Percentiles rank a stretch among this genome's conserved stretches.
Evolutionary conservation across 352 stramenopile genomes (phyloP).

Genomic region (Globisporangium abappressorium): DNA sequence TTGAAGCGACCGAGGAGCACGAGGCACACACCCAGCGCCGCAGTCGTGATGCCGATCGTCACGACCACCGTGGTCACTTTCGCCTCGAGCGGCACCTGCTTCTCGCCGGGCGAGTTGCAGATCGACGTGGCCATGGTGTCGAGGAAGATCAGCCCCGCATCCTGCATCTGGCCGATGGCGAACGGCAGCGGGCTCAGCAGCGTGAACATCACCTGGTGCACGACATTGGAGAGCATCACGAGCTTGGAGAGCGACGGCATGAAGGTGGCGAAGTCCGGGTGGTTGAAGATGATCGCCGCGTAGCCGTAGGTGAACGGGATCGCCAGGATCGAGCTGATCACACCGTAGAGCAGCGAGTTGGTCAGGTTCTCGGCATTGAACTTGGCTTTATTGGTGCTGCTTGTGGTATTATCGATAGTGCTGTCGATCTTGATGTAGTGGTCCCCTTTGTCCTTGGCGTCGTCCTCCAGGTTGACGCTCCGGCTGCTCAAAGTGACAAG

Average conservation of each 20-base stretch:
- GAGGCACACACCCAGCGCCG: conserved; percentile 90
- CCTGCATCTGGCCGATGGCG: conserved; percentile 97
- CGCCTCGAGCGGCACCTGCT: conserved; percentile 54
- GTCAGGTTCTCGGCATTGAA: conserved; percentile 38
- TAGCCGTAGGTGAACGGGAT: conserved; percentile 95
- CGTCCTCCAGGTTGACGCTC: too few relatives aligned
- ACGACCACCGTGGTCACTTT: conserved; percentile 94
- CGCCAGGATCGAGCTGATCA: conserved; percentile 94
- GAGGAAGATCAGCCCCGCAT: conserved; percentile 98
- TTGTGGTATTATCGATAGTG: too few relatives aligned
- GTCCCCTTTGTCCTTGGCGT: too few relatives aligned
- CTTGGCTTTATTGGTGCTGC: too few relatives aligned
- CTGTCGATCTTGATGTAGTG: too few relatives aligned
- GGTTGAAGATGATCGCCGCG: conserved; percentile 94
- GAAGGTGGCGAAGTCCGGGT: conserved; percentile 86
- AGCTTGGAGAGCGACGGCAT: conserved; percentile 94
- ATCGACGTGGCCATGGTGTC: conserved; percentile 92
- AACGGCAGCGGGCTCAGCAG: conserved; percentile 93
- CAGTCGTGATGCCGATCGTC: conserved; percentile 90
- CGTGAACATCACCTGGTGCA: conserved; percentile 93
- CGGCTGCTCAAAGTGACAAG: too few relatives aligned
- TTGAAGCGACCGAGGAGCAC: conserved; percentile 93
- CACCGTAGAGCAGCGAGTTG: conserved; percentile 78
- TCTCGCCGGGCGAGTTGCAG: conserved; percentile 71
- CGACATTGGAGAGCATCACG: conserved; percentile 93